Conservation (phyloP, 1,284 basidiomycete species). For the Melanopsichium pennsylvanicum region DNA sequence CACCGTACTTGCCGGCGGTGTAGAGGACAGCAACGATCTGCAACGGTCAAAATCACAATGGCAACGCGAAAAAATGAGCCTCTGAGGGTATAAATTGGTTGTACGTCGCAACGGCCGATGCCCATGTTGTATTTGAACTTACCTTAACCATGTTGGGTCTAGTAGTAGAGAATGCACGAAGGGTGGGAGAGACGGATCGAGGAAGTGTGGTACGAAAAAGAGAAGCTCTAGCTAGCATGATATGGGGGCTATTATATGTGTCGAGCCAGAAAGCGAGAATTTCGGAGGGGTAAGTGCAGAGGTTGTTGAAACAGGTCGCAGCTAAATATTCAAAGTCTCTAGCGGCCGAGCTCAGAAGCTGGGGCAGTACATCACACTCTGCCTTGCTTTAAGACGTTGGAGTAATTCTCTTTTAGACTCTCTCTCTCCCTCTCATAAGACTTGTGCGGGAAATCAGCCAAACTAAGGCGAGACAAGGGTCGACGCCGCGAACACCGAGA, state of each 20-base stretch:
- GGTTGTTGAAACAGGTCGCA: no score
- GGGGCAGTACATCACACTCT: constrained; percentile 13
- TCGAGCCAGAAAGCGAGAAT: not conserved
- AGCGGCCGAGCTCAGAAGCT: constrained; percentile 23
- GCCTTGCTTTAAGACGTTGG: no score
- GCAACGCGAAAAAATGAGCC: not conserved
- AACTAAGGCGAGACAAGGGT: constrained; percentile 3
- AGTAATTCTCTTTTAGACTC: no score
- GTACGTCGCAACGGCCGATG: no score
- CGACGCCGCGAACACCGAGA: not conserved
- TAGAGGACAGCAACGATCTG: constrained; percentile 81
- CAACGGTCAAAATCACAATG: no score
- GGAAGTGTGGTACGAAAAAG: constrained; percentile 24
- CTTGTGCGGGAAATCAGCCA: constrained; percentile 12
- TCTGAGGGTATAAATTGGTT: no score
- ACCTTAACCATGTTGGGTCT: constrained; percentile 52
- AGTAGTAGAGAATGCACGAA: constrained; percentile 34
- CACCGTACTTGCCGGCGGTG: constrained; percentile 76
- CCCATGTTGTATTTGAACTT: no score
- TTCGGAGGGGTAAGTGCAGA: no score
- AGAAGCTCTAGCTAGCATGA: constrained; percentile 32
- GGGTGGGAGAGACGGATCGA: constrained; percentile 11
- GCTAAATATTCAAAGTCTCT: no score
- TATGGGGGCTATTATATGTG: constrained; percentile 14
- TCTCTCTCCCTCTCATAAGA: not conserved